Evolutionary conservation across 805 yeast species (phyloP), one percentile per base, ranked within the genome.

Genomic region (Saturnispora serradocipensis): DNA sequence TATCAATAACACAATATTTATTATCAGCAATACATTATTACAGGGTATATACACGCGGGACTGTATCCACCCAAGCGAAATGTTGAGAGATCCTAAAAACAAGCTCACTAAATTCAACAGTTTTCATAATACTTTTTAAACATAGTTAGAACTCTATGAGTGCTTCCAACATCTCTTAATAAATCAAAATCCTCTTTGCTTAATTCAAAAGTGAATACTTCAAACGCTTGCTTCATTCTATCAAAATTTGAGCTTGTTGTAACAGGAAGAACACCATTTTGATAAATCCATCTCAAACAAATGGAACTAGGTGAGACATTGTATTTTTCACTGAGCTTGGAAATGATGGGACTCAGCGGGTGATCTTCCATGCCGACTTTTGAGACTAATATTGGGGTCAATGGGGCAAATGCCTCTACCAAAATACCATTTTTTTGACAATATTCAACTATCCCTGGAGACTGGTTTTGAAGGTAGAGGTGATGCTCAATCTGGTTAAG

Each of bases 401-500:
- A 71, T 20, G 91, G 88, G 9, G 81, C 72, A 64, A 80, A 86
- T 0, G 85, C 88, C 60, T 79, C 84, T 9, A 84, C 62, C 46
- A 73, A 62, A 53, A 84, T 82, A 40, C 66, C 67, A 56, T 84
- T 59, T 46, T 75, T 58, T 54, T 73, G 64, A 54, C 80, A 72
- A 59, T 71, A 84, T 2, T 79, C 73, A 44, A 73, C 68, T 52
- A 77, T 69, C 3, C 80, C 85, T 0, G 77, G 75, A 3, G 83
- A 66, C 62, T 83, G 88, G 58, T 81, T 73, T 60, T 79, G 87
- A 56, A 82, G 70, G 58, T 82, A 80, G 1, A 84, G 77, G 59
- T 81, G 80, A 66, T 76, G 81, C 60, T 84, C 90, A 57, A 85
- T 78, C 65, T 85, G 91, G 61, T 84, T 78, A 25, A 84, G 79